Base-by-base conservation (phyloP, 345 rosid genomes). In the Sisymbrium altissimum region DNA sequence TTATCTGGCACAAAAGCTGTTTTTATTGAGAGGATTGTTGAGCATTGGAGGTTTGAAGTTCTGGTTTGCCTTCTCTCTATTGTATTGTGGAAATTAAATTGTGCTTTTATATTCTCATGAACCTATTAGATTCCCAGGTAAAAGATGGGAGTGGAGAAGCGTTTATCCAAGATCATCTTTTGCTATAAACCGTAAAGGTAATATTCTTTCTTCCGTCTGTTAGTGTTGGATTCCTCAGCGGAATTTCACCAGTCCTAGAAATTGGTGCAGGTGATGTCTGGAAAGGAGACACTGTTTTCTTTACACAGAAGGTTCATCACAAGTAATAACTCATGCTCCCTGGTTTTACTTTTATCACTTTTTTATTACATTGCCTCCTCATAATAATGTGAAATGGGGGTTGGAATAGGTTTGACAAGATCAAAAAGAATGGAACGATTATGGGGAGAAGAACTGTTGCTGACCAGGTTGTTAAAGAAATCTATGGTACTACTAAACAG, bases 401-500 rank as follows among this genome's bases (percentile, higher is more conserved):
- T 80, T 57, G n/a, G 49, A 71, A 54, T 81, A 89, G 94, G 64
- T 85, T 70, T 57, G 71, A 80, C 17, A 83, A 81, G 78, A 73
- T 78, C 71, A 83, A 67, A 17, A 81, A 67, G 70, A 75, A 68
- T 59, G 89, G 86, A 58, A 78, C 74, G 52, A 6, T 68, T 67
- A 39, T 80, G 40, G 92, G 89, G 64, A 82, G 30, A 75, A 86
- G 92, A 82, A 84, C 82, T 58, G 73, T 87, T 15, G 90, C 87
- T 9, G 90, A 92, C 59, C 77, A 82, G 76, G 86, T 89, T 66
- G 83, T 86, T 15, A 84, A 86, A 73, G 90, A 89, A 80, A 89
- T 89, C 81, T 87, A 87, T 56, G 92, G 92, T 55, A 81, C 88
- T 17, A 86, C 86, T 73, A 86, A 84, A 81, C 92, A 89, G 23